Evolutionary conservation across 2,329 filamentous ascomycete genomes (phyloP), one percentile per base, ranked within the genome.

Genomic region (Annulohypoxylon truncatum): DNA sequence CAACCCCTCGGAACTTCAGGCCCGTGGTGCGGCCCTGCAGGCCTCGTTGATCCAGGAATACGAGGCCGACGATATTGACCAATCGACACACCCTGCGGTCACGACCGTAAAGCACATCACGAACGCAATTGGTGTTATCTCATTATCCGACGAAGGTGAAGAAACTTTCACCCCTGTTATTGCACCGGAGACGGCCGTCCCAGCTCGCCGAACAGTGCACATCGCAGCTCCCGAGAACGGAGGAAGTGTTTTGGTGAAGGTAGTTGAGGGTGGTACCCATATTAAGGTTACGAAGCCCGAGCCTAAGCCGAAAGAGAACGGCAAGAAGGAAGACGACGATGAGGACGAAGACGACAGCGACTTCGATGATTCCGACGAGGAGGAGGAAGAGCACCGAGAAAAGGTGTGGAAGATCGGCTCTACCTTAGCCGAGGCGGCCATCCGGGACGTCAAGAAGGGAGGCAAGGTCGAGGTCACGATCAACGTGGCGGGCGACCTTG

Each of bases 11-110:
- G 95, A 98, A 83, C 87, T 97, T 60, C 85, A 91, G 74, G 92
- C 92, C 68, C 90, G 96, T 70, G 96, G 96, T 77, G 96, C 96
- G 66, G 95, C 96, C 29, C 93, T 99, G 74, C 96, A 99, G 82
- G 96, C 96, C 35, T 96, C 91, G 66, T 84, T 99, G 69, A 93
- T 99, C 79, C 90, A 94, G 80, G 95, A 97, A 80, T 99, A 97
- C 80, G 96, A 99, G 75, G 86, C 89, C 72, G 90, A 93, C 71
- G 95, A 98, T 77, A 96, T 99, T 73, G 92, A 96, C 78, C 94
- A 97, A 85, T 97, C 93, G 68, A 97, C 94, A 50, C 95, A 99
- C 84, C 91, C 96, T 55, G 93, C 94, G 77, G 94, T 99, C 70
- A 97, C 95, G 31, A 95, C 94, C 13, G 94, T 96, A 55, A 93